Evolutionary conservation across 1,284 basidiomycete species (phyloP), one percentile per base, ranked within the genome.

Genomic region (Lentinus polychrous): DNA sequence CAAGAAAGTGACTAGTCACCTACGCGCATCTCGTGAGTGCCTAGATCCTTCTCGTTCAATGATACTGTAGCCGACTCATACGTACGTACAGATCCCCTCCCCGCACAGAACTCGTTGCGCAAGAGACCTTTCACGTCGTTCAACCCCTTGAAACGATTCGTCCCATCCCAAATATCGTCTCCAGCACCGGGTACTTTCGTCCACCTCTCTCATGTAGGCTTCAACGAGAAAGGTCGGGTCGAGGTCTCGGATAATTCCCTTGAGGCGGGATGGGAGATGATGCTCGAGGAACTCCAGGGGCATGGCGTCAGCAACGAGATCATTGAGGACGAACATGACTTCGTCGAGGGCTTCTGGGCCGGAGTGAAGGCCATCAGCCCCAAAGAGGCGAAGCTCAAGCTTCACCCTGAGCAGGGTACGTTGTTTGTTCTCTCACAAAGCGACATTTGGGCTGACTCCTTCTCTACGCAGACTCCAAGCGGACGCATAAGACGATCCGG

Each of bases 171-270:
- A 69, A 91, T 94, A 55, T 88, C 88, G 7, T 71, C 76, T 1
- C 91, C 93, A 1, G 72, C 76, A 0, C 75, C 78, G 2, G 75
- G 80, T 45, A 81, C 85, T n/a, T 95, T 94, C 71, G 78, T 84
- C 57, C 93, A 94, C 60, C 78, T 94, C 41, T 82, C 86, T 5
- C 93, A 95, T 65, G 86, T 95, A 67, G 91, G 92, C 8, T 79
- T 89, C 57, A 80, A 83, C 56, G 69, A 74, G 24, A 75, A 83
- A 44, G 81, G 81, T 2, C 63, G 64, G 45, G 80, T 90, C 45
- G 90, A 91, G 67, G 78, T 81, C 10, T 82, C 81, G 15, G 76
- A 78, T 51, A 84, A 83, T 56, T 27, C 27, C 4, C 78, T 93
- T 27, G 88, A 92, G 59, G 81, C 82, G 3, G 78, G 78, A 37